phyloP scores from a whole-genome alignment of 163 green algal genomes.

The Scenedesmus sp. region DNA sequence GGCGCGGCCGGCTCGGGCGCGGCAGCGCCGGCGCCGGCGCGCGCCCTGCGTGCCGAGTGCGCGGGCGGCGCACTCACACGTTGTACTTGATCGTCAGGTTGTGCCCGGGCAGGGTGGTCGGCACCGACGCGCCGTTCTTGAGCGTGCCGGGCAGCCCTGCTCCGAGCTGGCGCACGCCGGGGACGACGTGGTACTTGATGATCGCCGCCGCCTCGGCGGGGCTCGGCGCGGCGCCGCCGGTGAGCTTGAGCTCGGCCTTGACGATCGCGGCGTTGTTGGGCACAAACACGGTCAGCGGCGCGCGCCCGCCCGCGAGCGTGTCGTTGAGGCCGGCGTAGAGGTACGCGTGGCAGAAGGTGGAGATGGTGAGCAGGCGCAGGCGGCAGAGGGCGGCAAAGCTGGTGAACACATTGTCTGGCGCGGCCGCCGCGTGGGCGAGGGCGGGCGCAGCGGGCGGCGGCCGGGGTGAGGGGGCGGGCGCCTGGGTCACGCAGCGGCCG shows the following conservation, averaged over 20 bases:
- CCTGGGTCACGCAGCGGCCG: no score
- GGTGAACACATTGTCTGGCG: constrained; percentile 10
- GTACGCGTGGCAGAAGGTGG: neutral
- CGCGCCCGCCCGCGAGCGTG: neutral
- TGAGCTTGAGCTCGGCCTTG: neutral
- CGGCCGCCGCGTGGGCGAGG: neutral
- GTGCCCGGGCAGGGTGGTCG: constrained; percentile 3
- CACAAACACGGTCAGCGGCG: neutral
- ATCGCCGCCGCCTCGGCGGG: neutral
- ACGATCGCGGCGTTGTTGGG: constrained; percentile 16
- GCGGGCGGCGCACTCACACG: no score
- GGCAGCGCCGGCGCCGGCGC: neutral
- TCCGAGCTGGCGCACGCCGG: neutral
- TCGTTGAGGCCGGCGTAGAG: neutral
- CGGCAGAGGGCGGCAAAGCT: constrained; percentile 1
- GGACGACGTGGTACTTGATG: constrained; percentile 8
- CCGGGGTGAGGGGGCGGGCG: no score
- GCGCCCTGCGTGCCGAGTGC: no score
- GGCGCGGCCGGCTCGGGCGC: no score
- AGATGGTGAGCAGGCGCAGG: neutral
- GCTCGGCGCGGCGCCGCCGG: neutral
- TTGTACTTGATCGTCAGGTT: neutral
- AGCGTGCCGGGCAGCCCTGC: neutral
- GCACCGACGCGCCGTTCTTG: neutral
- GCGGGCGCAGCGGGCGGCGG: constrained; percentile 1